Evolutionary conservation across 208 protist genomes (phyloP), one percentile per base, ranked within the genome.

Genomic region (Lotmaria passim): DNA sequence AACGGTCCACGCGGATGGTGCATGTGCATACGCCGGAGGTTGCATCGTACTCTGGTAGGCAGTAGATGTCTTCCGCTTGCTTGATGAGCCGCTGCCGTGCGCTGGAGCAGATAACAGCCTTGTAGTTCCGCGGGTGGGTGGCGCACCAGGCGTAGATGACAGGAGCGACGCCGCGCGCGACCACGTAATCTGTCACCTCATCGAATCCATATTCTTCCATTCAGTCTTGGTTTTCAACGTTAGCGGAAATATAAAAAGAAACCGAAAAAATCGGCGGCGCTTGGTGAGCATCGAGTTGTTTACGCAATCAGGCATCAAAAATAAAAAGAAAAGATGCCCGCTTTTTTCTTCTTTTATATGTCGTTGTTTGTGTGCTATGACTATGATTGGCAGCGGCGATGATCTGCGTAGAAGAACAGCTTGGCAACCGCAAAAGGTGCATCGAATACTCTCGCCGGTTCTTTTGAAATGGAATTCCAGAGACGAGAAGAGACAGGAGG

Each of bases 141-240:
- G 60, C 60, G 14, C 46, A 55, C 41, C 46, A 56, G 30, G 60
- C 34, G 60, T 56, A 56, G 12, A 56, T 11, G 46, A 44, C 33
- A 3, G n/a, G 0, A 10, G 46, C n/a, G 1, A 31, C 23, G 10
- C 34, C 60, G 23, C 19, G 3, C 21, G 43, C 3, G 12, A 66
- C 60, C 26, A 69, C 23, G 36, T 44, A 57, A 24, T 69, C 69
- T 0, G 53, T 39, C 33, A 75, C 52, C n/a, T 43, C 46, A 14
- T 61, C 34, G 28, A 69, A 30, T n/a, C 61, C 61, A 17, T 15
- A 31, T 30, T 26, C 28, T 21, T 63, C 19, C 52, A 75, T 75
- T 36, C 36, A 31, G 5, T 39, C 19, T 23, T 15, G 41, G 26
- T 33, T 39, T 28, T 31, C 31, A 24, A 15, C 31, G 47, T 6